Evolutionary conservation across 2,329 filamentous ascomycete species (phyloP), one percentile per base, ranked within the genome.

Genomic region (Fusarium sp.): DNA sequence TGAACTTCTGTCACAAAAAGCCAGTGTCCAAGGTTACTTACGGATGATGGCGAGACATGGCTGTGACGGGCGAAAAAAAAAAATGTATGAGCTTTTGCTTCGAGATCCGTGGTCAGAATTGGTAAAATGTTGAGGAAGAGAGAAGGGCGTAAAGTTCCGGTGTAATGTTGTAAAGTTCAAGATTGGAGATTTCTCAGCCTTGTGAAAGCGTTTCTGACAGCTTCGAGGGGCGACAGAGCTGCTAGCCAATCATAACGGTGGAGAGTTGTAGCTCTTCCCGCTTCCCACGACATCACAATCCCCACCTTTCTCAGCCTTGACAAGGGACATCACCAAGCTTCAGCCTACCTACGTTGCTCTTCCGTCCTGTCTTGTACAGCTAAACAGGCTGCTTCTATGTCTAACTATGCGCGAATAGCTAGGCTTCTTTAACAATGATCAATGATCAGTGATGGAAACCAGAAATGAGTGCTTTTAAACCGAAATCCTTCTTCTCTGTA

Each of bases 31-130:
- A 38, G 8, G 26, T 30, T 55, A 86, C 90, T 87, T 87, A 93
- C 92, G 95, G 95, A 83, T 98, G 94, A 89, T 97, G 94, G 86
- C 94, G 94, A 81, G 94, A 97, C 94, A 97, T 97, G 81, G 39
- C 87, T 80, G 70, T n/a, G 56, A 31, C 22, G 39, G 58, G 60
- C n/a, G n/a, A n/a, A n/a, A n/a, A n/a, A 36, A 56, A 44, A 54
- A 14, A 28, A n/a, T 41, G 12, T 39, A 16, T 54, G 56, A 57
- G 20, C n/a, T 62, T 48, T 22, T 22, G 28, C 35, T 33, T 28
- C 15, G n/a, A 26, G 39, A 24, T 28, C n/a, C 14, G 41, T 33
- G 54, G 66, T 61, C 26, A 44, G 39, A 22, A 50, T 38, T 53
- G 26, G 14, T 48, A 51, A 65, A 53, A n/a, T 44, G 64, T 67